Conservation (phyloP, 1,139 yeast species). For the Pichia sp. region DNA sequence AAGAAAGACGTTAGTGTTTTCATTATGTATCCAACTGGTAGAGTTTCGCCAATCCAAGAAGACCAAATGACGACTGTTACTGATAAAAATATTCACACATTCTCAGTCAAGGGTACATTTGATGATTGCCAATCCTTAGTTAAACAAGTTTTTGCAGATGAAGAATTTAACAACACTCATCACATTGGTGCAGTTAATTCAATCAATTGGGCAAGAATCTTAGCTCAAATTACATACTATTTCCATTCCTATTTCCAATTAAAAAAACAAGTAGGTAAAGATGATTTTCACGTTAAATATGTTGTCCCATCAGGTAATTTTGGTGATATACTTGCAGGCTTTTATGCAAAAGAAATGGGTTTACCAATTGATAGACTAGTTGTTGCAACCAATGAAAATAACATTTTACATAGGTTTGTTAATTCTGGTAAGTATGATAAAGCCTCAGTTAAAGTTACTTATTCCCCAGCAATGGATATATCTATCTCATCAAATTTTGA, state of each 20-base stretch:
- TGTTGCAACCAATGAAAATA: slow-evolving; percentile 94
- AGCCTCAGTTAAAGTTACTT: slow-evolving; percentile 72
- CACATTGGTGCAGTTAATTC: slow-evolving; percentile 98
- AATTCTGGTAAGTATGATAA: slow-evolving; percentile 79
- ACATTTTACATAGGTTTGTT: slow-evolving; percentile 87
- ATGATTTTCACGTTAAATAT: slow-evolving; percentile 52
- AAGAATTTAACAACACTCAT: slow-evolving; percentile 76
- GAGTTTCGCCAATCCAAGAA: slow-evolving; percentile 96
- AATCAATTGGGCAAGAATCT: slow-evolving; percentile 97
- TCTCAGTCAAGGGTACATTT: slow-evolving; percentile 91
- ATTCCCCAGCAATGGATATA: slow-evolving; percentile 98
- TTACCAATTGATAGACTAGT: slow-evolving; percentile 79
- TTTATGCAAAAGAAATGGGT: slow-evolving; percentile 92
- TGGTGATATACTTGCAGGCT: slow-evolving; percentile 97
- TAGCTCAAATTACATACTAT: slow-evolving; percentile 96
- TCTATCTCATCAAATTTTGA: slow-evolving; percentile 92
- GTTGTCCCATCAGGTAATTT: slow-evolving; percentile 98
- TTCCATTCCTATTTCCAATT: slow-evolving; percentile 85
- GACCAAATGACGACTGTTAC: slow-evolving; percentile 98
- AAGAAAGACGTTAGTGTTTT: slow-evolving; percentile 95
- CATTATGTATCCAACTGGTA: slow-evolving; percentile 92
- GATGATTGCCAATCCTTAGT: slow-evolving; percentile 98
- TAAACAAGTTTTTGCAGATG: slow-evolving; percentile 86
- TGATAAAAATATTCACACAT: slow-evolving; percentile 87
- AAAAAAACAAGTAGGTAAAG: slow-evolving; percentile 35